These are phyloP conservation scores for Austroboletus eburneus DNA, from an alignment of 768 basidiomycete genomes.

Conservation along the genomic window DNA sequence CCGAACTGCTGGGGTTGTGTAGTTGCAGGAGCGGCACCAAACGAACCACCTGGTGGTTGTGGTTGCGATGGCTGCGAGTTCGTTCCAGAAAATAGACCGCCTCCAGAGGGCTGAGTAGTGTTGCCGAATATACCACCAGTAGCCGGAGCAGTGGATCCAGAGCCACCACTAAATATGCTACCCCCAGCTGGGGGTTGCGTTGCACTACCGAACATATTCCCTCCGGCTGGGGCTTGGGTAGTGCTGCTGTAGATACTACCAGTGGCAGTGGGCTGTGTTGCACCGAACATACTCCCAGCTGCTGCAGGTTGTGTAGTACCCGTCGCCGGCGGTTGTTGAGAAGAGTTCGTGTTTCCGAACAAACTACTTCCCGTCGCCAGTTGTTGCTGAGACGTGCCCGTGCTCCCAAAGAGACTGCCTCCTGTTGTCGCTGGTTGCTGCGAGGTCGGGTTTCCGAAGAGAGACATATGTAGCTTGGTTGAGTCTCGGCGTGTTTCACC, in stretches of 20 bases:
- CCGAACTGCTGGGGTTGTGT: constrained; percentile 20
- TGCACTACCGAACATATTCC: constrained; percentile 11
- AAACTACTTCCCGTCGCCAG: constrained; percentile 19
- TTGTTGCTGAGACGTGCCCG: no score
- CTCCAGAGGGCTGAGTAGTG: constrained; percentile 20
- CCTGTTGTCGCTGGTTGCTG: no score
- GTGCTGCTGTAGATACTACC: no score
- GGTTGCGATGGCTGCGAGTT: constrained; percentile 14
- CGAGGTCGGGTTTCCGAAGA: constrained; percentile 22
- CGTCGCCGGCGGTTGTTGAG: constrained; percentile 23
- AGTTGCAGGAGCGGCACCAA: constrained; percentile 19
- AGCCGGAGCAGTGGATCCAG: no score
- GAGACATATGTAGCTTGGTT: no score
- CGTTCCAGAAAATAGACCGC: constrained; percentile 23
- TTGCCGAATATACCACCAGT: constrained; percentile 19
- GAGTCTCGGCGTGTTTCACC: no score
- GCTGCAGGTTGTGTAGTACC: constrained; percentile 10
- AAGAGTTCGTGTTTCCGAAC: constrained; percentile 22
- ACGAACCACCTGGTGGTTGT: constrained; percentile 11
- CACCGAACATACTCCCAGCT: no score
- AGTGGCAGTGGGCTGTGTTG: no score
- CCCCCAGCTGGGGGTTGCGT: constrained; percentile 14
- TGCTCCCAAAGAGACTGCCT: no score
- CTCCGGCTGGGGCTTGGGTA: constrained; percentile 9
- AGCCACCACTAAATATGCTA: constrained; percentile 19